A percentile compares a stretch with the other conserved stretches of the same genome.
Conservation (phyloP, 805 yeast genomes). For the Sugiyamaella chiloensis region DNA sequence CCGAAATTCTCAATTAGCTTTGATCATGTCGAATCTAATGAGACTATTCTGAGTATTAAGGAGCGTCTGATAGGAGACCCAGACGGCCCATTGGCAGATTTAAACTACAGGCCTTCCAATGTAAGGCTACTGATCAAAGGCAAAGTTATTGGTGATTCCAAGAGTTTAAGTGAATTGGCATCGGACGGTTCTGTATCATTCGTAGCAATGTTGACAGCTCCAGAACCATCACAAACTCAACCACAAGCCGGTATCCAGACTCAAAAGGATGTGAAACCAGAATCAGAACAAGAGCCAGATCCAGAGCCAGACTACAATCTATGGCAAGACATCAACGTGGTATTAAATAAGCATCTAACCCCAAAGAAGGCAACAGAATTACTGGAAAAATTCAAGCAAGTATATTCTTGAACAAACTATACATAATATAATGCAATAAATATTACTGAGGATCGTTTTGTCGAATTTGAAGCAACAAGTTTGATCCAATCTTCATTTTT, state of each 20-base stretch:
- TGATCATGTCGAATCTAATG: constrained; percentile 22
- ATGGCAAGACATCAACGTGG: constrained; percentile 11
- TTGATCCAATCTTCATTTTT: too few relatives aligned
- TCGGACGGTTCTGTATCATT: constrained; percentile 36
- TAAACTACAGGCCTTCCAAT: constrained; percentile 22
- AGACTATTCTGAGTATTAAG: constrained; percentile 29
- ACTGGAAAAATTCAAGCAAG: constrained; percentile 8
- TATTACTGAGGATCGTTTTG: neutral
- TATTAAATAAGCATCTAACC: constrained; percentile 3
- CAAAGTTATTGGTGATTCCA: constrained; percentile 56
- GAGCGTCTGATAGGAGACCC: constrained; percentile 32
- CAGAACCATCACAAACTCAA: too few relatives aligned
- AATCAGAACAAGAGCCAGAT: neutral
- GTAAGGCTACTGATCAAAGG: constrained; percentile 57
- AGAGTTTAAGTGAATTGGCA: constrained; percentile 35
- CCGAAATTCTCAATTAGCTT: constrained; percentile 56
- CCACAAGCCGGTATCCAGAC: too few relatives aligned
- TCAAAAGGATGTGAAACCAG: neutral
- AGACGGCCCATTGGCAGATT: constrained; percentile 22
- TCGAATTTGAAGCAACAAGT: constrained; percentile 2
- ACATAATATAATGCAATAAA: neutral
- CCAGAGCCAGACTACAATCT: neutral
- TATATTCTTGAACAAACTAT: neutral
- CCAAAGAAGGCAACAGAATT: neutral
- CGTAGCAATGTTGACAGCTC: constrained; percentile 42